Base-by-base conservation (phyloP, 345 rosid genomes). In the Odontarrhena argentea region DNA sequence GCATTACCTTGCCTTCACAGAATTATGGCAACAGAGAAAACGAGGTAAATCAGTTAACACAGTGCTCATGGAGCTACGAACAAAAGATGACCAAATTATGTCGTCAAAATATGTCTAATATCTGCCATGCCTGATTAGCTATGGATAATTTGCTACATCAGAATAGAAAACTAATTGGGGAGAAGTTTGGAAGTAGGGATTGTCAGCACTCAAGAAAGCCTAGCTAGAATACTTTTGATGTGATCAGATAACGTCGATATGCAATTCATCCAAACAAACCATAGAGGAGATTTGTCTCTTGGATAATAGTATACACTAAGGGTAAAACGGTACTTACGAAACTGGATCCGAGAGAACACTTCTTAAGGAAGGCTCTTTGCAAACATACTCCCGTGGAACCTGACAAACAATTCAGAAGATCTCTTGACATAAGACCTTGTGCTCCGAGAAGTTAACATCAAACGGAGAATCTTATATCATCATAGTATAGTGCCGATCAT, bases 331-430 rank as follows among this genome's bases (percentile, higher is more conserved):
- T 74, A 86, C 96, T 94, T 81, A 94, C 99, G 99, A 90, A 65
- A 91, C 48, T 46, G 97, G 88, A 80, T 94, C 99, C 11, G 99
- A 94, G 66, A 94, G 97, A 69, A 94, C 84, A 63, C 95, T 90
- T 85, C 99, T 82, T 70, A 94, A 83, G 68, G 99, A 90, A 42
- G 90, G 94, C 67, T 88, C 95, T 80, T 88, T 90, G 76, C 55
- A 82, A 61, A 70, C 69, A 73, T 80, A 80, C 78, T 76, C 83
- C 56, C 65, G 82, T 11, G 77, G 71, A 63, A 78, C 92, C 99
- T 94, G 94, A 61, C 65, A 79, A 65, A 87, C 75, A 64, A 74
- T 68, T 65, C 76, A 80, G 54, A 49, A 76, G 67, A 69, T 68
- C 15, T 70, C 69, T 68, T 63, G 44, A 60, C 32, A 76, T 66